These are phyloP conservation scores for Brassica nigra DNA, from an alignment of 345 rosid species.

Conservation along the genomic window DNA sequence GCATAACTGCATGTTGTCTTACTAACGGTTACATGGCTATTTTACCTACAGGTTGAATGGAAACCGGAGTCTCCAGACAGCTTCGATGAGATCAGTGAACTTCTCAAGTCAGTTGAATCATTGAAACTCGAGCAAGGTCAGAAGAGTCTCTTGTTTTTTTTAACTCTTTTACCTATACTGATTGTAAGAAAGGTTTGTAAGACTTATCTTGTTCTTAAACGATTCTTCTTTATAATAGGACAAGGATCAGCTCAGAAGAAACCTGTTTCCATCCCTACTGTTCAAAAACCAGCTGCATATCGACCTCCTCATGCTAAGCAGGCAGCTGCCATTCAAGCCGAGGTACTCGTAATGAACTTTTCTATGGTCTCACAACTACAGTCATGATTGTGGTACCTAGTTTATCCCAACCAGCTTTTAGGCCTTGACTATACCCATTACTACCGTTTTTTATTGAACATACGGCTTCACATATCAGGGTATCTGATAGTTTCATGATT, in stretches of 20 bases:
- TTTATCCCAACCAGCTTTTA: background rate
- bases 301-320: slow-evolving; percentile 91
- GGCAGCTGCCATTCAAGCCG: slow-evolving; percentile 78
- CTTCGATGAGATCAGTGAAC: slow-evolving; percentile 74
- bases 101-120: slow-evolving; percentile 60
- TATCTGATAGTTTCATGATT: slow-evolving; percentile 42
- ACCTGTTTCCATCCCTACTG: slow-evolving; percentile 45
- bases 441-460: slow-evolving; percentile 1
- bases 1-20: background rate
- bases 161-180: background rate
- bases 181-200: background rate
- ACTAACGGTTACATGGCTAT: slow-evolving; percentile 9
- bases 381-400: background rate
- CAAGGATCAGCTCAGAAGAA: slow-evolving; percentile 63
- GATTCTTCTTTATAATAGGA: slow-evolving; percentile 42
- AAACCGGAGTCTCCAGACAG: slow-evolving; percentile 76
- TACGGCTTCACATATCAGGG: slow-evolving; percentile 4
- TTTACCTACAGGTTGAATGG: slow-evolving; percentile 75
- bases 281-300: slow-evolving; percentile 83
- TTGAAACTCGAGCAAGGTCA: slow-evolving; percentile 70
- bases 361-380: background rate
- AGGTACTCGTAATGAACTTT: slow-evolving; percentile 52
- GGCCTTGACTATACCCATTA: background rate
- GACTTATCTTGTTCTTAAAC: slow-evolving; percentile 14
- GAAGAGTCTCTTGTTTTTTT: slow-evolving; percentile 3